Base-by-base conservation (phyloP, 352 stramenopile genomes). In the Globisporangium okanoganense region DNA sequence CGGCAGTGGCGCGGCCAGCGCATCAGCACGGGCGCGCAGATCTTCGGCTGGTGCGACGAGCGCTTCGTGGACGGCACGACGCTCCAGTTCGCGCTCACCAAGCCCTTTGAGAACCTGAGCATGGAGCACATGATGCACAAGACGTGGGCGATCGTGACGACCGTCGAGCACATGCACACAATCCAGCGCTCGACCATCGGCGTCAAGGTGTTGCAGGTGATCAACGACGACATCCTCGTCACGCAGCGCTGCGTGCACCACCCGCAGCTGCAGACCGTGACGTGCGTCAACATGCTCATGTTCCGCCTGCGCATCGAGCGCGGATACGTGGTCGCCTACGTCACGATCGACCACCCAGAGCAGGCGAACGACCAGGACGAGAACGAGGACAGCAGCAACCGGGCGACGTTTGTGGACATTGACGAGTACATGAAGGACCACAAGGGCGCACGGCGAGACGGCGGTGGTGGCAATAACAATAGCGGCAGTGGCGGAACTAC, bases 281-380 rank as follows among this genome's bases (percentile, higher is more conserved):
- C 72, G 57, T 82, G 73, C 58, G 76, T 76, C 45, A 77, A 79
- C 47, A 76, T 81, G 73, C 66, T 81, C 71, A 78, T 81, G 70
- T 81, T 81, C 50, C 72, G 57, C 12, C 57, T 65, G 27, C 73
- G 71, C 20, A 78, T 62, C 20, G 68, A 72, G 22, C 65, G 69
- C 0, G 73, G 73, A 12, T 82, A 79, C 31, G 66, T 79, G 14
- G 71, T 82, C n/a, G 73, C 73, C 20, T 82, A 82, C 56, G 57
- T 71, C 25, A 73, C 73, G 27, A 75, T 82, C 31, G 65, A 78
- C 38, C 71, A 82, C 24, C 71, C 69, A 44, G 25, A n/a, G 66
- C 65, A 27, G 66, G 70, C 57, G 9, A 10, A 27, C 5, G 33
- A 45, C 6, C 22, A 43, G 51, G 5, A 14, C 24, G 35, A 45